Evolutionary conservation across 371 early-diverging fungal species (phyloP), one percentile per base, ranked within the genome.

Genomic region (Mucor piriformis): DNA sequence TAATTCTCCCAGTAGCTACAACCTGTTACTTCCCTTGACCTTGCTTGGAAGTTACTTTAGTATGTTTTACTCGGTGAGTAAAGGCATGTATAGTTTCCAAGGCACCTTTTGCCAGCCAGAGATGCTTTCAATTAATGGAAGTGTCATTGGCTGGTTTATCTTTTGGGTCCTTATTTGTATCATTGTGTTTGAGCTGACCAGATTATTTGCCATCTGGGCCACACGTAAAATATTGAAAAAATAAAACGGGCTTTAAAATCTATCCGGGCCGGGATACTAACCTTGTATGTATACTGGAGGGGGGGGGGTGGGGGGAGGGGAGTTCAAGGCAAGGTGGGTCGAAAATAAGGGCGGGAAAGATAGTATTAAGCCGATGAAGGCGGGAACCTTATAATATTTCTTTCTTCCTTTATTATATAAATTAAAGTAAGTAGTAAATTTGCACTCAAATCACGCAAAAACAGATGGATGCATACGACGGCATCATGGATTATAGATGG

Each of bases 41-140:
- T 57, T 66, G 6, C 43, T 88, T 2, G 88, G 85, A 3, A 69
- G 81, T 55, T 86, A 83, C 57, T 85, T 87, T 64, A 67, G 74
- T 29, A 83, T 83, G 67, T 89, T 85, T 56, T 88, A 83, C 63
- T 63, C 54, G 11, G 73, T 82, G 16, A 60, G 66, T 53, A 82
- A 81, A 52, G 88, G 89, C n/a, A 86, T 87, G 85, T 88, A 88
- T 63, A 86, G 87, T 27, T 90, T 90, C 64, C 83, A 85, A 55
- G 86, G 79, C 0, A 77, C 85, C 0, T 87, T 83, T 66, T 90
- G 90, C 54, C 88, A 87, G 37, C 66, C 77, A 13, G 66, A 82
- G 29, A 24, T 66, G 10, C 27, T 86, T 6, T 51, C 63, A 2
- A 58, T 86, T 6, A 76, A 81, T 21, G 63, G 69, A 37, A 38